phyloP scores from a whole-genome alignment of 2,329 filamentous ascomycete genomes.

The Amesomyces nigricolor region DNA sequence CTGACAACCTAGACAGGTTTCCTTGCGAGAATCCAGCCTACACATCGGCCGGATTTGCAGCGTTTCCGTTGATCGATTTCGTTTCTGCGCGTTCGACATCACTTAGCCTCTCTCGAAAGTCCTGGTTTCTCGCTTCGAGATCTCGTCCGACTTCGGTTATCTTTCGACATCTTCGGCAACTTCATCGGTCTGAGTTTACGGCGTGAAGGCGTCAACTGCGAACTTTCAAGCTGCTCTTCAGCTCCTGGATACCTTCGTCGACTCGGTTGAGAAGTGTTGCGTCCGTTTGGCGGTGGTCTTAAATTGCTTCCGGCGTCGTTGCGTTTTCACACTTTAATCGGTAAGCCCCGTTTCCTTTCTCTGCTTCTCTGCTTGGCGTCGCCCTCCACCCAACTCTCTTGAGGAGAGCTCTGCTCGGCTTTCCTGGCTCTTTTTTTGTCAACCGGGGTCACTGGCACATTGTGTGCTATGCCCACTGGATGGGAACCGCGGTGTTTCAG shows the following conservation, averaged over 20 bases:
- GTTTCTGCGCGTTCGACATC: conserved; percentile 2
- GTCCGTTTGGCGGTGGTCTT: conserved; percentile 1
- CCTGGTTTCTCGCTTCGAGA: conserved; percentile 10
- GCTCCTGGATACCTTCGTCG: conserved; percentile 12
- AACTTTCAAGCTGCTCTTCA: conserved; percentile 4
- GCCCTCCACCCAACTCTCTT: too few species aligned
- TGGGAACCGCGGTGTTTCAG: too few species aligned
- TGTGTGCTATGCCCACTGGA: too few species aligned
- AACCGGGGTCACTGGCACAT: too few species aligned
- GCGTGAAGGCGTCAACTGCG: conserved; percentile 21
- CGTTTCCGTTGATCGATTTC: background rate
- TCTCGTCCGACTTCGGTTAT: conserved; percentile 1
- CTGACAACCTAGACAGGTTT: background rate
- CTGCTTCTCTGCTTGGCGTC: too few species aligned
- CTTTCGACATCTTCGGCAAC: conserved; percentile 18
- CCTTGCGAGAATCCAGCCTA: background rate
- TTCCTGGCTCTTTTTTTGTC: too few species aligned
- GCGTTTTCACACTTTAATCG: conserved; percentile 1
- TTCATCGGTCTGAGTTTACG: conserved; percentile 21
- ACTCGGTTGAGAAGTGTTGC: background rate
- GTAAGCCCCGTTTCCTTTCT: background rate
- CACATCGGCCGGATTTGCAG: background rate
- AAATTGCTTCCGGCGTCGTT: background rate
- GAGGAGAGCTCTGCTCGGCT: too few species aligned
- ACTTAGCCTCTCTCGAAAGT: conserved; percentile 8